A percentile compares a stretch with the other conserved stretches of the same genome.
Conservation (phyloP, 1,139 yeast genomes). For the Pichia sp. region DNA sequence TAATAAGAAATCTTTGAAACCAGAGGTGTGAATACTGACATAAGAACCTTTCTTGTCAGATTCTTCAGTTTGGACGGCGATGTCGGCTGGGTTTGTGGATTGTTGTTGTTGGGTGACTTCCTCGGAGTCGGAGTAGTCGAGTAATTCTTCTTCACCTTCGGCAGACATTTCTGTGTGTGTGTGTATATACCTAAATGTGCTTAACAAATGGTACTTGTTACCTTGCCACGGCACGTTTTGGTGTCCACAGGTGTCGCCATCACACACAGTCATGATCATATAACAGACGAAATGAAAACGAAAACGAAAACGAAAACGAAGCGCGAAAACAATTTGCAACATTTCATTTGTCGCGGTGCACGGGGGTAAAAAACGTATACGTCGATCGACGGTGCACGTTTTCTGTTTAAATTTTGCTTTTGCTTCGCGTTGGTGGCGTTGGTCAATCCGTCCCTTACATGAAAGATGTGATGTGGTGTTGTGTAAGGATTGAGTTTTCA, state of each 20-base stretch:
- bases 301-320: background rate
- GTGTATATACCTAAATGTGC: background rate
- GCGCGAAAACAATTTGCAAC: slow-evolving; percentile 1
- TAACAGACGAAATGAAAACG: too few species aligned
- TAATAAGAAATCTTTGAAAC: slow-evolving; percentile 94
- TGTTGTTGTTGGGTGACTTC: slow-evolving; percentile 52
- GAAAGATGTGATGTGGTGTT: too few species aligned
- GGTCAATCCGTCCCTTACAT: background rate
- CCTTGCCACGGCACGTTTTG: too few species aligned
- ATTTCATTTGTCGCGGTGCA: background rate
- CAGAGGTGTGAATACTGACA: slow-evolving; percentile 97
- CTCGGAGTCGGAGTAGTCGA: slow-evolving; percentile 97
- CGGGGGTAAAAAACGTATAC: too few species aligned
- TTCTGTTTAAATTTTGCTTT: background rate
- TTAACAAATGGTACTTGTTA: too few species aligned
- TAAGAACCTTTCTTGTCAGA: slow-evolving; percentile 93
- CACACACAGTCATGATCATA: too few species aligned
- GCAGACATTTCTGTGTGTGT: slow-evolving; percentile 48
- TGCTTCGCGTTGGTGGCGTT: too few species aligned
- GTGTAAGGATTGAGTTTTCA: too few species aligned
- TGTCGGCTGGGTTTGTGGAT: slow-evolving; percentile 55
- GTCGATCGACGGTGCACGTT: background rate
- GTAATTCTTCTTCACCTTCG: slow-evolving; percentile 98
- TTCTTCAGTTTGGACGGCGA: slow-evolving; percentile 47
- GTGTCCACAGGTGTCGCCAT: too few species aligned